These are phyloP conservation scores for Kluyveromyces wickerhamii DNA, from an alignment of 805 yeast genomes.

Conservation along the genomic window DNA sequence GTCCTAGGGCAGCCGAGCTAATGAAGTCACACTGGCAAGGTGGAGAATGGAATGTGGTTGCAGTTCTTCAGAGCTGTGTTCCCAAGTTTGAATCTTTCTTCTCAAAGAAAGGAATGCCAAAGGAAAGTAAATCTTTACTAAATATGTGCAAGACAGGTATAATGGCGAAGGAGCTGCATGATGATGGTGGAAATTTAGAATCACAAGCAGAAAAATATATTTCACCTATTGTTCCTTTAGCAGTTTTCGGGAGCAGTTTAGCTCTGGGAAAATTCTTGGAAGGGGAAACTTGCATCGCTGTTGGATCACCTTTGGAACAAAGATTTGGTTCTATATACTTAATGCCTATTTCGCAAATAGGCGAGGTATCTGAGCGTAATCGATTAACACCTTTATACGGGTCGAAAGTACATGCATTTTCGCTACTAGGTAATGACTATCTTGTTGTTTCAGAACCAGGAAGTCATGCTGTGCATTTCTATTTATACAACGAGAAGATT, in stretches of 20 bases:
- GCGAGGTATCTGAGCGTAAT: background rate
- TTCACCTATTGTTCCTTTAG: conserved; percentile 19
- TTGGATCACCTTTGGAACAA: conserved; percentile 45
- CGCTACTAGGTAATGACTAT: conserved; percentile 26
- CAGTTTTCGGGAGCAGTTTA: conserved; percentile 41
- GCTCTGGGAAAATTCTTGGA: conserved; percentile 36
- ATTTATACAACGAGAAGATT: conserved; percentile 17
- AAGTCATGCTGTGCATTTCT: conserved; percentile 35
- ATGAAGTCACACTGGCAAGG: conserved; percentile 22
- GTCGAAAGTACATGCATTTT: conserved; percentile 27
- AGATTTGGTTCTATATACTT: conserved; percentile 37
- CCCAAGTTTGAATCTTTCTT: conserved; percentile 7
- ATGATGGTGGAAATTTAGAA: background rate
- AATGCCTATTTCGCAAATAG: conserved; percentile 30
- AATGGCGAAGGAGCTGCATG: too few species aligned
- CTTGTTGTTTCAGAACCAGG: conserved; percentile 49
- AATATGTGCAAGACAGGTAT: too few species aligned
- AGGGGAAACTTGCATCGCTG: conserved; percentile 36
- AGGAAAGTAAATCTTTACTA: too few species aligned
- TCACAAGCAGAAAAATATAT: conserved; percentile 6
- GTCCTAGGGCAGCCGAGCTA: conserved; percentile 18
- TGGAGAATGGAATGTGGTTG: conserved; percentile 20
- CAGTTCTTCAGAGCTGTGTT: conserved; percentile 16
- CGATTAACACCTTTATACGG: conserved; percentile 36
- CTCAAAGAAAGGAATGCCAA: background rate